phyloP scores from a whole-genome alignment of 225 moss, liverwort and hornwort genomes.

The Ulota crispa region DNA sequence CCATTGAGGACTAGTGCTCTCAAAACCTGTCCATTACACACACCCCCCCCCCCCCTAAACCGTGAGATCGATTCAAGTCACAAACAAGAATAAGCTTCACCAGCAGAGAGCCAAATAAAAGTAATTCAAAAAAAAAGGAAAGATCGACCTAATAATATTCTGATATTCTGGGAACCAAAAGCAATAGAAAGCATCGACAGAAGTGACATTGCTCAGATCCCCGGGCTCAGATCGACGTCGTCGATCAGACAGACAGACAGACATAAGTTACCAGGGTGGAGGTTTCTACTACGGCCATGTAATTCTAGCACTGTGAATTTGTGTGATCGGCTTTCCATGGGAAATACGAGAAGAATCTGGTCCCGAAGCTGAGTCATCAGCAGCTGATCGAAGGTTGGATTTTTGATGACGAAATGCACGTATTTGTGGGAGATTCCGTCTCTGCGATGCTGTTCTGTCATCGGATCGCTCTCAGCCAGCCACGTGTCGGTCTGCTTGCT shows the following conservation, averaged over 20 bases:
- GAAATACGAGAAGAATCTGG: not conserved
- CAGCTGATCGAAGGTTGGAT: not conserved
- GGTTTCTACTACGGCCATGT: not conserved
- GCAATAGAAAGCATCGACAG: not conserved
- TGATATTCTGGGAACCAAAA: not conserved
- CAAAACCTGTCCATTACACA: not conserved
- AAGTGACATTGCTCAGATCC: not conserved
- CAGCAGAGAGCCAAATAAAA: not conserved
- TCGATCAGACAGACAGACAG: not conserved
- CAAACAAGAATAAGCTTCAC: not conserved
- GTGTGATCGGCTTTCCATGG: not conserved
- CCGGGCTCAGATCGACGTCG: not conserved
- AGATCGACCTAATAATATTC: not conserved
- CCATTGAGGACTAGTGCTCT: conserved; percentile 5
- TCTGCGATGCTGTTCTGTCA: not conserved
- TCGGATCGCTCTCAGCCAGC: not conserved
- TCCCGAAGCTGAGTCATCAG: not conserved
- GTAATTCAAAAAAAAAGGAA: not conserved
- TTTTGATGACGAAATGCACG: not conserved
- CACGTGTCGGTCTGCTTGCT: not conserved
- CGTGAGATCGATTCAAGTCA: not conserved
- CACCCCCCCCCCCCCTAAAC: not conserved
- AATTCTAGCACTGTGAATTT: not conserved
- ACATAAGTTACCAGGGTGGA: not conserved
- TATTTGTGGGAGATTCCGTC: not conserved